Evolutionary conservation across 352 stramenopile genomes (phyloP).

Genomic region (Globisporangium nagaii): DNA sequence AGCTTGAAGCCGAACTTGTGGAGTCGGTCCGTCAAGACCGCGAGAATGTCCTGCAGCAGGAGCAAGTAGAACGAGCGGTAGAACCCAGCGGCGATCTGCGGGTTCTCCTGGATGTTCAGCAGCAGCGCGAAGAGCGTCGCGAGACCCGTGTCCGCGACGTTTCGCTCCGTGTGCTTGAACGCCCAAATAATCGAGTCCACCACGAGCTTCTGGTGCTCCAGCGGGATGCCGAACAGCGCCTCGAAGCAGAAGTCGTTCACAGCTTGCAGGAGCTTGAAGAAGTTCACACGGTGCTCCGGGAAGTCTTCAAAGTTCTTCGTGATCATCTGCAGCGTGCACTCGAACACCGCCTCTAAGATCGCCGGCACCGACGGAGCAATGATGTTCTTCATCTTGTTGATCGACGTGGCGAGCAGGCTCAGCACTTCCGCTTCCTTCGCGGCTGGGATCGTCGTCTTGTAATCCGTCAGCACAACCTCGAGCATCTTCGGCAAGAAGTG

Average conservation of each 20-base stretch:
- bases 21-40: constrained; percentile 97
- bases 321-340: constrained; percentile 99
- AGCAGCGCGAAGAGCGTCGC: constrained; percentile 96
- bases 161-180: constrained; percentile 99
- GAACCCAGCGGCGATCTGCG: constrained; percentile 94
- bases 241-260: constrained; percentile 96
- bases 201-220: constrained; percentile 98
- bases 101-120: constrained; percentile 94
- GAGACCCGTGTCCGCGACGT: constrained; percentile 96
- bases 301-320: constrained; percentile 99
- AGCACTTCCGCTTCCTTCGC: constrained; percentile 92
- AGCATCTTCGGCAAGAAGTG: constrained; percentile 96
- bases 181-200: constrained; percentile 99
- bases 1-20: constrained; percentile 99
- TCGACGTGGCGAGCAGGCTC: constrained; percentile 92
- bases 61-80: constrained; percentile 98
- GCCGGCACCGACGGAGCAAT: constrained; percentile 85
- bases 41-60: constrained; percentile 93
- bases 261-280: constrained; percentile 97
- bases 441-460: constrained; percentile 75
- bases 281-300: constrained; percentile 97
- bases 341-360: constrained; percentile 97
- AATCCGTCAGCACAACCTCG: constrained; percentile 96
- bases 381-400: constrained; percentile 95
- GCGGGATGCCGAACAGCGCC: constrained; percentile 95